Conservation (phyloP, 352 stramenopile genomes). For the Pythium brachiatum region DNA sequence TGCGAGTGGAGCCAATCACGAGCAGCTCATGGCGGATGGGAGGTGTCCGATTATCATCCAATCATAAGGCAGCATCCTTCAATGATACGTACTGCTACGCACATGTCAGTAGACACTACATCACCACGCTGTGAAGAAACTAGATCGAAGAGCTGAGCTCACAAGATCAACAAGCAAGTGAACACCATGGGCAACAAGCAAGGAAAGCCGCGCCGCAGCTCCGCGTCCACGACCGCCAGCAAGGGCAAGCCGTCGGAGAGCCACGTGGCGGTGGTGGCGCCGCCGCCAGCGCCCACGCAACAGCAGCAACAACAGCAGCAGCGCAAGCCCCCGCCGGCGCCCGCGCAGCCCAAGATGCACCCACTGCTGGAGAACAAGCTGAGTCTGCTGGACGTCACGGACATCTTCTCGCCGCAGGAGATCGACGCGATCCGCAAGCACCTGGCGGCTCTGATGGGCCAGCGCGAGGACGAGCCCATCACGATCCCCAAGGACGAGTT, state of each 20-base stretch:
- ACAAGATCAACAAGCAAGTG: not conserved
- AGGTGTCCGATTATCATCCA: not conserved
- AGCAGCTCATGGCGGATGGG: not conserved
- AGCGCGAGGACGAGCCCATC: slow-evolving; percentile 67
- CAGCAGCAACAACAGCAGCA: slow-evolving; percentile 13
- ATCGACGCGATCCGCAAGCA: slow-evolving; percentile 81
- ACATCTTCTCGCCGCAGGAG: slow-evolving; percentile 72
- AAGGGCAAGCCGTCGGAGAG: slow-evolving; percentile 8
- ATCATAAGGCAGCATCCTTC: not conserved
- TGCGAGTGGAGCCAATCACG: slow-evolving; percentile 1
- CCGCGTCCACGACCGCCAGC: slow-evolving; percentile 13
- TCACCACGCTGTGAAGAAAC: not conserved
- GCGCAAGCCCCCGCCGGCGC: slow-evolving; percentile 13
- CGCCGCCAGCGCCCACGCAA: slow-evolving; percentile 9
- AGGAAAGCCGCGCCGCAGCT: slow-evolving; percentile 43
- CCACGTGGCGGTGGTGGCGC: slow-evolving; percentile 3
- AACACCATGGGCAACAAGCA: slow-evolving; percentile 82
- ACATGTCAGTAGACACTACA: not conserved
- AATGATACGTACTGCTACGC: not conserved
- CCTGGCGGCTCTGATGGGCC: slow-evolving; percentile 57
- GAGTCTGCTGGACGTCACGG: slow-evolving; percentile 64
- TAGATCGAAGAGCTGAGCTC: slow-evolving; percentile 7
- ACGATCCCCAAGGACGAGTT: slow-evolving; percentile 86
- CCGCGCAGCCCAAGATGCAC: slow-evolving; percentile 19
- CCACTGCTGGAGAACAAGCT: slow-evolving; percentile 70